A percentile compares a stretch with the other conserved stretches of the same genome.
Conservation (phyloP, 768 basidiomycete species). For the Boletus barrowsii region DNA sequence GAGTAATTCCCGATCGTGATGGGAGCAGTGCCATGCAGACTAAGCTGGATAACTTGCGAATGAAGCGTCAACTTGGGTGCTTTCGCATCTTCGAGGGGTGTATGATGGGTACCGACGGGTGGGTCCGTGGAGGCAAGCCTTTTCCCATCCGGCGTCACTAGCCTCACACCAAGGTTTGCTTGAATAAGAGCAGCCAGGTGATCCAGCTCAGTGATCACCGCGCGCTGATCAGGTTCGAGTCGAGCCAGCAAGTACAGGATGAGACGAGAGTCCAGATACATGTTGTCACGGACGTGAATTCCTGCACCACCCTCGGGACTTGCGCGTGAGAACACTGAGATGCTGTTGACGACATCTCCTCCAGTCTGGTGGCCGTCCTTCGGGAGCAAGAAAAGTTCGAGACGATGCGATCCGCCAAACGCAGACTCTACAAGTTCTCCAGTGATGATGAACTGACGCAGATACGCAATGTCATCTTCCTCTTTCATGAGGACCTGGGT, state of each 20-base stretch:
- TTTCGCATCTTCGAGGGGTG: constrained; percentile 1
- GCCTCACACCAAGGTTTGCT: constrained; percentile 8
- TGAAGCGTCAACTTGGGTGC: constrained; percentile 12
- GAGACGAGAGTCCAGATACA: constrained; percentile 13
- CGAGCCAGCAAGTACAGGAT: constrained; percentile 11
- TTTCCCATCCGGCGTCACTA: constrained; percentile 14
- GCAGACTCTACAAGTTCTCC: constrained; percentile 16
- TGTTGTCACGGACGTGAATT: constrained; percentile 12
- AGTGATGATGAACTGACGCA: constrained; percentile 9
- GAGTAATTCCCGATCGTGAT: background rate
- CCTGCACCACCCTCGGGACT: constrained; percentile 8
- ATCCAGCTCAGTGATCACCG: constrained; percentile 1
- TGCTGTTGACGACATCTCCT: constrained; percentile 9
- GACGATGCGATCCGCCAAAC: constrained; percentile 17
- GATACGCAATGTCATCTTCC: background rate
- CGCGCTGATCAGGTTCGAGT: background rate
- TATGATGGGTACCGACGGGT: background rate
- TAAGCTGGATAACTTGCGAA: constrained; percentile 3
- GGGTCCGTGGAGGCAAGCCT: constrained; percentile 5
- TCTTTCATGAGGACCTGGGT: constrained; percentile 4
- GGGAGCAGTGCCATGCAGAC: background rate
- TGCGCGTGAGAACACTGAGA: constrained; percentile 10
- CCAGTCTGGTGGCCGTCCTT: background rate
- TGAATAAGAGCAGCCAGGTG: background rate
- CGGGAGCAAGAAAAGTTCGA: constrained; percentile 15